Base-by-base conservation (phyloP, 306 rosid genomes). In the Medicago lupulina region DNA sequence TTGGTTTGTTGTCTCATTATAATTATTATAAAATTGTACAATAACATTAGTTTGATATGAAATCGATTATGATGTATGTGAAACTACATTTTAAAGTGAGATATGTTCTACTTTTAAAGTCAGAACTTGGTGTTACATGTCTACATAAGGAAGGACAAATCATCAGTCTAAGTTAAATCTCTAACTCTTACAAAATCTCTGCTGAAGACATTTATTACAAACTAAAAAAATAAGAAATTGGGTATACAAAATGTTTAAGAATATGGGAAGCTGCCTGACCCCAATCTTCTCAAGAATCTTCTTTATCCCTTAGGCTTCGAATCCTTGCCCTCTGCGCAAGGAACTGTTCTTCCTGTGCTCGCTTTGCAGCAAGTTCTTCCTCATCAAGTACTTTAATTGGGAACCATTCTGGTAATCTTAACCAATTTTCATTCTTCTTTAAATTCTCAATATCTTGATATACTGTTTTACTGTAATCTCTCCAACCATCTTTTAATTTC, bases 361-460 rank as follows among this genome's bases (percentile, higher is more conserved):
- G 81, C 77, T 92, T 95, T 15, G 83, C 88, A 73, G 98, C 96
- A 25, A 89, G 83, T 58, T 86, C 96, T 82, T 92, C 98, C 69
- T 95, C 99, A 10, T 95, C 93, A 8, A 95, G 93, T 50, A 92
- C 79, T 77, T 39, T 77, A 78, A 95, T 90, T 0, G 97, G 99
- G 19, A 89, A 92, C 99, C 99, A 95, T 63, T 92, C 93, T 0
- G 99, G 99, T 85, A 86, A 75, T 76, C 82, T 89, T 38, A 90
- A 80, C 95, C 88, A 92, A 63, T 61, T 82, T 51, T 74, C 79
- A 49, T 72, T 84, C 82, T 87, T 86, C 70, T 81, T 58, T 25
- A 46, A 44, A 76, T 71, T 77, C 66, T 71, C 79, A 41, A 70
- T 17, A 49, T 65, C 50, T 61, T 88, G 82, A 17, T 70, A 39